A percentile compares a stretch with the other conserved stretches of the same genome.
These are phyloP conservation scores for Cryomyces minteri DNA, from an alignment of 495 filamentous ascomycete genomes.

Conservation along the genomic window DNA sequence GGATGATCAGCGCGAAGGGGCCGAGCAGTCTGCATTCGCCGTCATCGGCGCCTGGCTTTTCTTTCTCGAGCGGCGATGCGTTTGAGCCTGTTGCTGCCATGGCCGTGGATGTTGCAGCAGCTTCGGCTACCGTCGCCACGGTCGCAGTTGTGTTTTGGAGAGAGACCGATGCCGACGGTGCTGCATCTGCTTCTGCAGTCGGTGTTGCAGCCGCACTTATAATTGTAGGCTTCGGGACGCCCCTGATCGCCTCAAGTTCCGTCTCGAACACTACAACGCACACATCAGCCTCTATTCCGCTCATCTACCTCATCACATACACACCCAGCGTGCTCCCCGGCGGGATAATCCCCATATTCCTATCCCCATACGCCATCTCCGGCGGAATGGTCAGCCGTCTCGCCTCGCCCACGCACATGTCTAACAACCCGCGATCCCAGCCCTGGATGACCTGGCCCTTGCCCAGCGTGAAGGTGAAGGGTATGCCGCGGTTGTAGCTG, in stretches of 20 bases:
- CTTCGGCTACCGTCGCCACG: background rate
- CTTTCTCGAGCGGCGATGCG: conserved; percentile 1
- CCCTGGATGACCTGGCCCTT: conserved; percentile 72
- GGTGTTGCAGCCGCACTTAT: background rate
- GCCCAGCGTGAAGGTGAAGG: conserved; percentile 65
- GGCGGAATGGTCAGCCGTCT: conserved; percentile 83
- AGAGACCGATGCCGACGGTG: too few relatives aligned
- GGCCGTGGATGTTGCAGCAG: background rate
- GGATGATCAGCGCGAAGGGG: conserved; percentile 73
- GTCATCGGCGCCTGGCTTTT: conserved; percentile 18
- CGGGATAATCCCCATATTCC: conserved; percentile 60
- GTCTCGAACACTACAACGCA: conserved; percentile 62
- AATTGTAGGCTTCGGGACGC: conserved; percentile 27
- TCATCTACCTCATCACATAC: conserved; percentile 4
- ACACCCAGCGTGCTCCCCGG: conserved; percentile 52
- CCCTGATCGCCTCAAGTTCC: conserved; percentile 71
- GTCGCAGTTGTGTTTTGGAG: too few relatives aligned
- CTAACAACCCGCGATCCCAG: conserved; percentile 81
- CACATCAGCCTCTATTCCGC: conserved; percentile 9
- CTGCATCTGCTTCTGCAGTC: background rate
- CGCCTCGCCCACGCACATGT: conserved; percentile 97
- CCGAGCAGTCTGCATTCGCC: conserved; percentile 73
- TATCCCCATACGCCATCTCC: conserved; percentile 63
- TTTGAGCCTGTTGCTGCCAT: background rate
- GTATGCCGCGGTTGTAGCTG: conserved; percentile 53